phyloP scores from a whole-genome alignment of 2,329 filamentous ascomycete genomes.

The Fusarium virguliforme region DNA sequence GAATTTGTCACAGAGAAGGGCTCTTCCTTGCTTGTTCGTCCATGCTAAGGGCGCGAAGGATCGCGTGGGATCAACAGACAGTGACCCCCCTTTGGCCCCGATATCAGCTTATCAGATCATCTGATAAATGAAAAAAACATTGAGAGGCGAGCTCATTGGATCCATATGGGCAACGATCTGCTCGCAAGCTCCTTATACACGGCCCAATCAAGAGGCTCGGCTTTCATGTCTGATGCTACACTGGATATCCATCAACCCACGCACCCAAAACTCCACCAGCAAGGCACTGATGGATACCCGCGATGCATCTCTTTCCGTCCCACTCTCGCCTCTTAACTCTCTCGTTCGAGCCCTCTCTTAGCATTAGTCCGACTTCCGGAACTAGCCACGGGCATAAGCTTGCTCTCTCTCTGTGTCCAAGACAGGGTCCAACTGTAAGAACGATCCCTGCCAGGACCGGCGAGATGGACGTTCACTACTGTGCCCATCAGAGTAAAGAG shows the following conservation, averaged over 20 bases:
- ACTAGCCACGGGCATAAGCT: constrained; percentile 8
- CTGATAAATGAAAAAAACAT: constrained; percentile 35
- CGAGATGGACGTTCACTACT: constrained; percentile 23
- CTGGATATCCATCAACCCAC: constrained; percentile 19
- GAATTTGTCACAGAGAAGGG: background rate
- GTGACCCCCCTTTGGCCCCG: constrained; percentile 11
- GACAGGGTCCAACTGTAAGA: constrained; percentile 1
- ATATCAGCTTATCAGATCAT: constrained; percentile 41
- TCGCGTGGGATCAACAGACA: constrained; percentile 5
- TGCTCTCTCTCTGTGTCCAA: background rate
- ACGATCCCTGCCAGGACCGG: constrained; percentile 13
- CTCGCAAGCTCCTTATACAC: background rate
- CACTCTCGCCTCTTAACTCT: background rate
- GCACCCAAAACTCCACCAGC: constrained; percentile 27
- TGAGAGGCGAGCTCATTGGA: background rate
- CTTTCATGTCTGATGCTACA: constrained; percentile 14
- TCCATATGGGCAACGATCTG: constrained; percentile 24
- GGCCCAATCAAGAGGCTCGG: constrained; percentile 6
- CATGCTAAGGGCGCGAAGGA: background rate
- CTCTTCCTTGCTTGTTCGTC: background rate
- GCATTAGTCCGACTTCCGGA: constrained; percentile 39
- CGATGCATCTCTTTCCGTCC: background rate
- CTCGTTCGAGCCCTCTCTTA: constrained; percentile 21
- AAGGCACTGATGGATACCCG: constrained; percentile 11
- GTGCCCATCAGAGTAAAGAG: background rate